These are phyloP conservation scores for Fusarium albosuccineum DNA, from an alignment of 2,329 filamentous ascomycete genomes.

Conservation along the genomic window DNA sequence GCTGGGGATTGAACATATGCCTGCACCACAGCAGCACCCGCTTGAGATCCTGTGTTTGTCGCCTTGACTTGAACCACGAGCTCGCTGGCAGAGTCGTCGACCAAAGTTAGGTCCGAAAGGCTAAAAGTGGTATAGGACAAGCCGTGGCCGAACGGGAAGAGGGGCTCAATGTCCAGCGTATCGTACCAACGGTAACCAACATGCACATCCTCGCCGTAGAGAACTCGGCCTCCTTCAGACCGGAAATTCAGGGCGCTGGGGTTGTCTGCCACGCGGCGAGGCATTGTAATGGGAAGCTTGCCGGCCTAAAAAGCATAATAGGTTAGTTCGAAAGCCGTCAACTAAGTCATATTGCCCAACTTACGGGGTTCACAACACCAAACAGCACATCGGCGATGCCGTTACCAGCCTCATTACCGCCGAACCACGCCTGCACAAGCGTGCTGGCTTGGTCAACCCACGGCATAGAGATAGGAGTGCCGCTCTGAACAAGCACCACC, in stretches of 20 bases:
- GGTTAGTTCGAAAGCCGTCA: not conserved
- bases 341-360: not conserved
- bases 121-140: constrained; percentile 34
- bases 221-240: constrained; percentile 27
- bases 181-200: constrained; percentile 39
- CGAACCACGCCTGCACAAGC: constrained; percentile 34
- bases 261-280: constrained; percentile 28
- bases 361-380: constrained; percentile 31
- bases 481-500: constrained; percentile 31
- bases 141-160: constrained; percentile 35
- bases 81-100: not conserved
- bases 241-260: constrained; percentile 32
- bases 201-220: constrained; percentile 36
- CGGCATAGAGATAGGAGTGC: constrained; percentile 35
- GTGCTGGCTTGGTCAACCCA: constrained; percentile 25
- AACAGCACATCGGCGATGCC: constrained; percentile 37
- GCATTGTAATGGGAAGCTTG: constrained; percentile 36
- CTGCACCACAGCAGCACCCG: constrained; percentile 48
- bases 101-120: constrained; percentile 8
- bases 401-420: constrained; percentile 37
- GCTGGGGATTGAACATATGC: constrained; percentile 45
- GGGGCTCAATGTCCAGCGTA: constrained; percentile 23
- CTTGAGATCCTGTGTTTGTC: constrained; percentile 41
- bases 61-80: constrained; percentile 60
- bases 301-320: constrained; percentile 7